Percentiles rank a stretch among this genome's conserved stretches.
Evolutionary conservation across 2,329 filamentous ascomycete species (phyloP).

Genomic region (Fusarium sterilihyphosum): DNA sequence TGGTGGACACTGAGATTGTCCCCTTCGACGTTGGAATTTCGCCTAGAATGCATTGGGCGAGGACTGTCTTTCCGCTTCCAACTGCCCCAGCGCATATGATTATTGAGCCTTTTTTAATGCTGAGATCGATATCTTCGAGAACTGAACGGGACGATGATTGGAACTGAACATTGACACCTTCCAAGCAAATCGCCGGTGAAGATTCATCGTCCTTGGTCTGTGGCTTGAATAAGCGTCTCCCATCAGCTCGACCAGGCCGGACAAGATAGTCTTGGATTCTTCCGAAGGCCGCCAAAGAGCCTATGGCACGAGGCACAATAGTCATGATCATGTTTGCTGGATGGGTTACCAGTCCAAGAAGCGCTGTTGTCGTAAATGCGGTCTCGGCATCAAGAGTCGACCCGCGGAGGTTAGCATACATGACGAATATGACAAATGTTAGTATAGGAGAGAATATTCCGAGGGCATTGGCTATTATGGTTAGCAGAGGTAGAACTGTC

Average conservation of each 20-base stretch:
- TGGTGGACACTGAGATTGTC: neutral
- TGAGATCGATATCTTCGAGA: neutral
- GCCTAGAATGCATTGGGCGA: neutral
- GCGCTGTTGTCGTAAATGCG: neutral
- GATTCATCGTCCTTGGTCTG: accelerated
- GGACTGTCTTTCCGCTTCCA: neutral
- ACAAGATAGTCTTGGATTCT: neutral
- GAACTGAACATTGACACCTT: neutral
- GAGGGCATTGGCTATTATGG: neutral
- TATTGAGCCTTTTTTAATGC: neutral
- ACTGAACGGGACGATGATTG: neutral
- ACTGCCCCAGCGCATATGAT: neutral
- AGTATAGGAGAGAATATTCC: neutral
- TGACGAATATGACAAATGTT: neutral
- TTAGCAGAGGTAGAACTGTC: neutral
- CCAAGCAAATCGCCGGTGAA: neutral
- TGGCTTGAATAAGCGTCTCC: neutral
- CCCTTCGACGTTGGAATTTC: neutral
- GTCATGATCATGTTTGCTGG: neutral
- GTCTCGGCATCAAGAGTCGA: neutral
- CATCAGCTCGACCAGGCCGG: neutral
- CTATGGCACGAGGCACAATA: neutral
- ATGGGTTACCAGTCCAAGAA: neutral
- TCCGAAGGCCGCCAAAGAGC: neutral
- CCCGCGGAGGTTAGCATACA: neutral